Evolutionary conservation across 2,329 filamentous ascomycete species (phyloP), one percentile per base, ranked within the genome.

Genomic region (Grosmannia penicillata): DNA sequence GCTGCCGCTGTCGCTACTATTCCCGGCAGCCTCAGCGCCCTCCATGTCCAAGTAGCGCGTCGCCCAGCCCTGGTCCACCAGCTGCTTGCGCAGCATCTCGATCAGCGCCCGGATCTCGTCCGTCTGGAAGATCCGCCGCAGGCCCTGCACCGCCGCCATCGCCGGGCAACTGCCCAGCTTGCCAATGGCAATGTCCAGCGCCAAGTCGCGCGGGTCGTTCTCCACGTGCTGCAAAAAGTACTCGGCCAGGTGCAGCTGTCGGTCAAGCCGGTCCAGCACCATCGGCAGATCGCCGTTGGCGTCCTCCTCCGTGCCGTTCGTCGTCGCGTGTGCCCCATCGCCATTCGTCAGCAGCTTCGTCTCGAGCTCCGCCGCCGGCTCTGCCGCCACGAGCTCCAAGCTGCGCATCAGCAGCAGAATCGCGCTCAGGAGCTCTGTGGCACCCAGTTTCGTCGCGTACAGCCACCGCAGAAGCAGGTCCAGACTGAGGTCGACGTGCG

Each of bases 41-140:
- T 68, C 66, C 10, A 61, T 56, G 48, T 82, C 78, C 27, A 82
- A 59, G 54, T 86, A 85, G 18, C 72, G 67, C 15, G 75, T 72
- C 1, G 79, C 84, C 82, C 82, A 89, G 24, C 78, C 77, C 41
- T 82, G 82, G 46, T 76, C 73, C 37, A 77, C 72, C 33, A 89
- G 66, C 57, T 87, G 80, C 45, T 79, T 67, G 40, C 82, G 75
- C 23, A 89, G 65, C 6, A 86, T 64, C 47, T 80, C 72, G 48
- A 87, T 78, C 38, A 89, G 66, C 26, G 76, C 75, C 10, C 84
- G 62, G 19, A 81, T 72, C 47, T 87, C 78, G 45, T 78, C 69
- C 3, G 73, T 75, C 34, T 70, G 67, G 43, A 84, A 71, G 22
- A 68, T 69, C 10, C 66, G 63, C 29, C 78, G 75, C 32, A 89